Percentiles rank a stretch among this genome's conserved stretches.
Conservation (phyloP, 768 basidiomycete genomes). For the Pseudohyphozyma bogoriensis region DNA sequence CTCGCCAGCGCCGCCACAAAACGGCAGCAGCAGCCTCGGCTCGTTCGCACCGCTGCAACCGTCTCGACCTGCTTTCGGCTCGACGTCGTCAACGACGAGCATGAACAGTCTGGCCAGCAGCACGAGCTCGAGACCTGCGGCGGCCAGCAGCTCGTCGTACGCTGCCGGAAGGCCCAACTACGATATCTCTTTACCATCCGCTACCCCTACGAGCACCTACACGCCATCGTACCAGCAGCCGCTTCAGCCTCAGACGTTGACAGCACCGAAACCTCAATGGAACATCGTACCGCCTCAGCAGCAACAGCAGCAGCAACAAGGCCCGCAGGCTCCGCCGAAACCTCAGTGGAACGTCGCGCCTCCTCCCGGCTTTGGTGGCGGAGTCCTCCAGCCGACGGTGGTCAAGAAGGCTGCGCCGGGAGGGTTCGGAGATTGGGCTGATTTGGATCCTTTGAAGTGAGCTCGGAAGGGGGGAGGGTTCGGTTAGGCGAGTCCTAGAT, state of each 20-base stretch:
- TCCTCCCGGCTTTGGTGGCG: not conserved
- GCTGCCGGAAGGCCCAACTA: conserved; percentile 6
- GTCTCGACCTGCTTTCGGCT: conserved; percentile 1
- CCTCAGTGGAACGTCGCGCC: not conserved
- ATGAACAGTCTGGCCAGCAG: not conserved
- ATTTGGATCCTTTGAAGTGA: conserved; percentile 25
- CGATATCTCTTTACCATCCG: conserved; percentile 11
- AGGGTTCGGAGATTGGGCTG: conserved; percentile 18
- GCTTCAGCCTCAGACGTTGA: not conserved
- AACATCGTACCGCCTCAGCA: not conserved
- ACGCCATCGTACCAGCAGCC: not conserved
- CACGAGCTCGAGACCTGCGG: not conserved
- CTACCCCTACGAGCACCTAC: not conserved
- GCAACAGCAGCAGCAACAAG: not conserved
- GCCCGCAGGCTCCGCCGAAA: not conserved
- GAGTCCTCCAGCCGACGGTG: not conserved
- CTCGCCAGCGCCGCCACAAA: not conserved
- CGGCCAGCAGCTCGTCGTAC: conserved; percentile 4
- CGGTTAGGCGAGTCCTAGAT: not conserved
- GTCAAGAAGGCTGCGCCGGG: not conserved
- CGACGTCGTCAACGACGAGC: not conserved
- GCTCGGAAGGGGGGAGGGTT: not conserved
- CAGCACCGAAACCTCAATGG: too few relatives aligned
- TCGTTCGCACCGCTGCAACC: conserved; percentile 22
- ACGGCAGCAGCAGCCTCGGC: not conserved